Conservation (phyloP, 371 early-diverging fungal genomes). For the Lichtheimia corymbifera region DNA sequence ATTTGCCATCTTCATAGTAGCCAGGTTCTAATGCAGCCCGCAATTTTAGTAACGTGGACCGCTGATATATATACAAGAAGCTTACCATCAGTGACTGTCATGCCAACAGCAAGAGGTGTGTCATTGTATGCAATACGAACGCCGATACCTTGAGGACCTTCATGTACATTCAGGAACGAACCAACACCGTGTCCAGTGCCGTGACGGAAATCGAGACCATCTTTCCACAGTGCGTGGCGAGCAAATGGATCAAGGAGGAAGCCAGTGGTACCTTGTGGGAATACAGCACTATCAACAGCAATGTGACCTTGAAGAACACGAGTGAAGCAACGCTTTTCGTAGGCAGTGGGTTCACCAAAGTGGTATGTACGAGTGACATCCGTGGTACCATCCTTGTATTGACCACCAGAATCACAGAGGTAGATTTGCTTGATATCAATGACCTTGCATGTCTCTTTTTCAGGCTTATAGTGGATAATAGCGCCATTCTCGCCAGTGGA, state of each 20-base stretch:
- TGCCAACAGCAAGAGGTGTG: slow-evolving; percentile 75
- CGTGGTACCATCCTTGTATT: slow-evolving; percentile 98
- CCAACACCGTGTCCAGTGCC: slow-evolving; percentile 99
- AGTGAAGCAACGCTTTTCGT: slow-evolving; percentile 94
- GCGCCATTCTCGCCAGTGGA: slow-evolving; percentile 92
- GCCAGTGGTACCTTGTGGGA: slow-evolving; percentile 87
- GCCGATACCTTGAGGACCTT: slow-evolving; percentile 97
- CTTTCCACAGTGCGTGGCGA: slow-evolving; percentile 88
- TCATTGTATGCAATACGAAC: slow-evolving; percentile 74
- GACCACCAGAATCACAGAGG: slow-evolving; percentile 98
- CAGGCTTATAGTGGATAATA: slow-evolving; percentile 95
- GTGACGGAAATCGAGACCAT: slow-evolving; percentile 96
- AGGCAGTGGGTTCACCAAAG: slow-evolving; percentile 86
- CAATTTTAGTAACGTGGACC: not conserved
- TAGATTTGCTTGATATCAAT: slow-evolving; percentile 80
- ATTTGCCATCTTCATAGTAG: slow-evolving; percentile 95
- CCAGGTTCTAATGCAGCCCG: slow-evolving; percentile 81
- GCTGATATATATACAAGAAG: not conserved
- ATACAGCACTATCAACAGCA: slow-evolving; percentile 83
- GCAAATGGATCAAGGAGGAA: slow-evolving; percentile 90
- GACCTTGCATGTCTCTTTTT: slow-evolving; percentile 64
- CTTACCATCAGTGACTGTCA: slow-evolving; percentile 87
- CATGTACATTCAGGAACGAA: slow-evolving; percentile 97
- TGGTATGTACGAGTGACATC: slow-evolving; percentile 98
- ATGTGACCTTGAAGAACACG: slow-evolving; percentile 98